Evolutionary conservation across 345 rosid species (phyloP), one percentile per base, ranked within the genome.

Genomic region (Anacardium occidentale): DNA sequence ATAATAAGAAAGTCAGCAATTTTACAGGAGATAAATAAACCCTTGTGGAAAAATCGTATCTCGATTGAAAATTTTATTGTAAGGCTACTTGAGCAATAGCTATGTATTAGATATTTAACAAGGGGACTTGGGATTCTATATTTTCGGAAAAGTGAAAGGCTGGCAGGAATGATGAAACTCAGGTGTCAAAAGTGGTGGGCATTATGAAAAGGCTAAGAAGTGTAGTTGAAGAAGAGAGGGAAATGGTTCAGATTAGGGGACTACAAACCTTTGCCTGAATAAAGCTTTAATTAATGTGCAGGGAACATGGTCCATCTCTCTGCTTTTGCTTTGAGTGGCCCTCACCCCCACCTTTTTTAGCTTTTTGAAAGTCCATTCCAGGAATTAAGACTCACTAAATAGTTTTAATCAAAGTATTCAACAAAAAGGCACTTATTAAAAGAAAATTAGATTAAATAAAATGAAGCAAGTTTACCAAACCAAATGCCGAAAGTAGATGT

Each of bases 161-260:
- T 53, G 45, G 72, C 81, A 84, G 32, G 32, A 29, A 29, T 84
- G 79, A 83, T 79, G 85, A 67, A 63, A 74, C 74, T 62, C 22
- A 17, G 86, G 77, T 75, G 83, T 66, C 68, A 78, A 68, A 64
- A 71, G 82, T 81, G 87, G 87, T 74, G 77, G 82, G 77, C 81
- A 88, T 81, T 58, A 81, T 78, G 69, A 74, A 42, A 81, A 78
- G 65, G 68, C 51, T 44, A 34, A 56, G 54, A 20, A 72, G 77
- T 48, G 1, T 3, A 52, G 13, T 24, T 40, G 54, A 74, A 56
- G 64, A 61, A 42, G 57, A 34, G 42, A 34, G 37, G 71, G 52
- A 64, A 57, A 51, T 57, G 76, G 77, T 76, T 64, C 74, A 80
- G 74, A 75, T 72, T 70, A 78, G 68, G 79, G 79, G 60, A 26